Conservation (phyloP, 768 basidiomycete genomes). For the Auricularia auricula-judae region DNA sequence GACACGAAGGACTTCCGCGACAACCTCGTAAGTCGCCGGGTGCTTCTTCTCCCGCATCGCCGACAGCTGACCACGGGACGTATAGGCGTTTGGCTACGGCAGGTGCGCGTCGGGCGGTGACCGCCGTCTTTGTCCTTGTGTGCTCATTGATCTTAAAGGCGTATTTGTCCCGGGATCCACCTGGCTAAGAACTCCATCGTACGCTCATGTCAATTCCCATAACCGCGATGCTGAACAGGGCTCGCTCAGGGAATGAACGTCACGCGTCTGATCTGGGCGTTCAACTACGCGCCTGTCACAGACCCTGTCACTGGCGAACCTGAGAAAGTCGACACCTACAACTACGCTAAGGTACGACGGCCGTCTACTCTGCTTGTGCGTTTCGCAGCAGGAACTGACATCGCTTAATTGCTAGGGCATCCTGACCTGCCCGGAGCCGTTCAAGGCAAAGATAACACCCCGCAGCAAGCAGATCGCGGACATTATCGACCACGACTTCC, state of each 20-base stretch:
- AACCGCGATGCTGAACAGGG: neutral
- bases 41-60: neutral
- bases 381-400: neutral
- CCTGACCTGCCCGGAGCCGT: neutral
- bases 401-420: neutral
- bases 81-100: neutral
- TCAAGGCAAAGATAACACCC: neutral
- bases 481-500: neutral
- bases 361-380: neutral
- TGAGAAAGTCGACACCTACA: neutral
- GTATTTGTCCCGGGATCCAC: slow-evolving; percentile 17
- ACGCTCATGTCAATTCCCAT: neutral
- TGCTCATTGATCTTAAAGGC: slow-evolving; percentile 6
- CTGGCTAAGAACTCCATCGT: slow-evolving; percentile 14
- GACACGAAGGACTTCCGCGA: neutral
- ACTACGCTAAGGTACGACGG: neutral
- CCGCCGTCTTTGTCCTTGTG: slow-evolving; percentile 13
- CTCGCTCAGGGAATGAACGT: slow-evolving; percentile 13
- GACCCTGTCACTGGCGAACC: slow-evolving; percentile 8
- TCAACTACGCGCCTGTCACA: slow-evolving; percentile 14
- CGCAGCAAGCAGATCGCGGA: neutral
- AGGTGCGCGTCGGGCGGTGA: slow-evolving; percentile 10
- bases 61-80: too few relatives aligned
- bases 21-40: neutral
- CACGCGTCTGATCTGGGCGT: slow-evolving; percentile 22